phyloP scores from a whole-genome alignment of 805 yeast species.

The Schwanniomyces sp. region DNA sequence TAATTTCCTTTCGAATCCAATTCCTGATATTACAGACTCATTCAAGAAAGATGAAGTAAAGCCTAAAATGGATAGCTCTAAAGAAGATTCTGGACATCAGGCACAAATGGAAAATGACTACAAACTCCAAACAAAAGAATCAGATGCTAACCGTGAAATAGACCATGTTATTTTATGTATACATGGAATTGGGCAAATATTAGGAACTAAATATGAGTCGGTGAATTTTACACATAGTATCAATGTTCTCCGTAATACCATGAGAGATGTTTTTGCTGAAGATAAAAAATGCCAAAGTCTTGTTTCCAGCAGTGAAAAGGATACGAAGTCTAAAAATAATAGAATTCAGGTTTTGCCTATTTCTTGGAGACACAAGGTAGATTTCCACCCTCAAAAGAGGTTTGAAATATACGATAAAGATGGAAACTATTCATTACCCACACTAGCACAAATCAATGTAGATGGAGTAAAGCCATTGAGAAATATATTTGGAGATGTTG shows the following conservation, averaged over 20 bases:
- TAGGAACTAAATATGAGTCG: slow-evolving; percentile 75
- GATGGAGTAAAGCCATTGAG: slow-evolving; percentile 78
- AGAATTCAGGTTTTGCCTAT: slow-evolving; percentile 85
- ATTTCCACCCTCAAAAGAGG: slow-evolving; percentile 52
- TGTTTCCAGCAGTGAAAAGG: slow-evolving; percentile 27
- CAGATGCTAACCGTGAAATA: slow-evolving; percentile 32
- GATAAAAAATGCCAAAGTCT: slow-evolving; percentile 38
- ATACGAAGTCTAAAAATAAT: slow-evolving; percentile 41
- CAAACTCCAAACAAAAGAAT: slow-evolving; percentile 29
- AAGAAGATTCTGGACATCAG: slow-evolving; percentile 32
- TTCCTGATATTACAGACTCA: slow-evolving; percentile 32
- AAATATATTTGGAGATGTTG: slow-evolving; percentile 80
- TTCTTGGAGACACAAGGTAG: slow-evolving; percentile 83
- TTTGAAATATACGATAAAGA: slow-evolving; percentile 33
- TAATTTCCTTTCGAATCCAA: slow-evolving; percentile 28
- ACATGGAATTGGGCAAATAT: slow-evolving; percentile 92
- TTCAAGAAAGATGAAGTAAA: slow-evolving; percentile 23
- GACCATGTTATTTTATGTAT: slow-evolving; percentile 80
- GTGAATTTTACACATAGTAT: slow-evolving; percentile 87
- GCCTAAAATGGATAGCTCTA: slow-evolving; percentile 13
- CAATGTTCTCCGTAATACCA: slow-evolving; percentile 58
- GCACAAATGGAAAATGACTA: slow-evolving; percentile 50
- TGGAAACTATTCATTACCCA: slow-evolving; percentile 52
- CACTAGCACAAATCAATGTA: slow-evolving; percentile 69
- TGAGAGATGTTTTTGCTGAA: slow-evolving; percentile 50